Evolutionary conservation across 768 basidiomycete species (phyloP).

Genomic region (Collybiopsis confluens): DNA sequence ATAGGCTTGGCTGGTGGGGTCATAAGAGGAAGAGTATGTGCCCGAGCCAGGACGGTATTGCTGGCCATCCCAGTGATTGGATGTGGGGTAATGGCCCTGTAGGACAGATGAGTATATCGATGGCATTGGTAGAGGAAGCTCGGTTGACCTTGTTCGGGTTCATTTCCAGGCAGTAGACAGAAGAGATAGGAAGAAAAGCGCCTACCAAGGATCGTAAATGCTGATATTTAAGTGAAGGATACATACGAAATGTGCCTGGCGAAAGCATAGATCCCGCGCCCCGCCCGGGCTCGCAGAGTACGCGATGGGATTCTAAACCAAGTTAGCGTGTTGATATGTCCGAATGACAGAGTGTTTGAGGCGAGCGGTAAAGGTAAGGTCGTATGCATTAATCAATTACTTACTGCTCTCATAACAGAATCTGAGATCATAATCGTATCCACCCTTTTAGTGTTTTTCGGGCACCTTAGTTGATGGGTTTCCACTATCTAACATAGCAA

Average conservation of each 20-base stretch:
- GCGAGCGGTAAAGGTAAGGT: conserved; percentile 4
- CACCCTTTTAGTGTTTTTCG: background rate
- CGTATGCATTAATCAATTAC: conserved; percentile 4
- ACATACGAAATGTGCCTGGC: conserved; percentile 10
- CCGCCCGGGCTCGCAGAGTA: conserved; percentile 2
- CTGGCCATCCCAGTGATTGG: conserved; percentile 33
- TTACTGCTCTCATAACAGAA: background rate
- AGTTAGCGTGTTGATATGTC: conserved; percentile 8
- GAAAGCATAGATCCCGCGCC: conserved; percentile 4
- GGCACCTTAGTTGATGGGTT: background rate
- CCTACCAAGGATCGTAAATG: conserved; percentile 19
- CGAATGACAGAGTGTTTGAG: conserved; percentile 8
- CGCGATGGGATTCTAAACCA: background rate
- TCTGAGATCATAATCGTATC: conserved; percentile 7
- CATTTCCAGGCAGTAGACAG: conserved; percentile 23
- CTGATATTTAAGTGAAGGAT: conserved; percentile 6
- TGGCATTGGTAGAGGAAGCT: conserved; percentile 19
- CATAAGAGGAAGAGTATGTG: conserved; percentile 20
- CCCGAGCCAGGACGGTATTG: conserved; percentile 22
- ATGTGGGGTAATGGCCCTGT: conserved; percentile 26
- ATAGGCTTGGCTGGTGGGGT: conserved; percentile 19
- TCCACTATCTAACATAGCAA: background rate
- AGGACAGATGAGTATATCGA: conserved; percentile 16
- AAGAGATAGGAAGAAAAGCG: conserved; percentile 15
- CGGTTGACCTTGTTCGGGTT: conserved; percentile 16